Conservation (phyloP, 2,329 filamentous ascomycete genomes). For the Ophiosphaerella herpotricha region DNA sequence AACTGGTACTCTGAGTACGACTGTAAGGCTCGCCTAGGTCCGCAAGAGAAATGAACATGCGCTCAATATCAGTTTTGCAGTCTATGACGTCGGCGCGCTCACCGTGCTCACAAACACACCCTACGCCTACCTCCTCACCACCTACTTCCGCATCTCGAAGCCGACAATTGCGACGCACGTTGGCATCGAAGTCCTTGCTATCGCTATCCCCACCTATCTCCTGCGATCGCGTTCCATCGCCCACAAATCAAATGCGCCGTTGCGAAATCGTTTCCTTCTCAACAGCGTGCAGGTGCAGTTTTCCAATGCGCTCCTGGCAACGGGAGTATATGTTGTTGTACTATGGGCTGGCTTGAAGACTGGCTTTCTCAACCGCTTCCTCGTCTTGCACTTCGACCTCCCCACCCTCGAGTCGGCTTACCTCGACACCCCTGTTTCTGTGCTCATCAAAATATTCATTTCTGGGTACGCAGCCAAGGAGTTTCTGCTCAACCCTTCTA, state of each 20-base stretch:
- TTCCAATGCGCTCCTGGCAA: constrained; percentile 70
- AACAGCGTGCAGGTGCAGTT: constrained; percentile 46
- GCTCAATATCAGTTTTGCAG: constrained; percentile 18
- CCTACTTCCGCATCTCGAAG: constrained; percentile 75
- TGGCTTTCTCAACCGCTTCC: constrained; percentile 67
- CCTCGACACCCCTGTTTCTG: constrained; percentile 56
- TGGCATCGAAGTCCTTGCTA: constrained; percentile 69
- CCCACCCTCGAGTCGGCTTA: constrained; percentile 71
- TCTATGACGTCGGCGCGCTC: constrained; percentile 50
- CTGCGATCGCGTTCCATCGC: constrained; percentile 69
- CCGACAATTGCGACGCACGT: constrained; percentile 66
- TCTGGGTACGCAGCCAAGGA: constrained; percentile 73
- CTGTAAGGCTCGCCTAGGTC: constrained; percentile 54
- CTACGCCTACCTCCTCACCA: constrained; percentile 72
- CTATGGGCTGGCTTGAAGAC: constrained; percentile 71
- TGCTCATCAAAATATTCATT: constrained; percentile 63
- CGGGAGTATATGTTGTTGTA: constrained; percentile 74
- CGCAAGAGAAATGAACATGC: not conserved
- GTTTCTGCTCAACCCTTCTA: constrained; percentile 77
- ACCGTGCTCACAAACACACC: constrained; percentile 73
- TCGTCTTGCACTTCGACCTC: constrained; percentile 78
- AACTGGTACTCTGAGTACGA: constrained; percentile 78
- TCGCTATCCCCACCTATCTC: constrained; percentile 74
- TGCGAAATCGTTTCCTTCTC: constrained; percentile 50
- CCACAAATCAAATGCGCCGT: constrained; percentile 60